Evolutionary conservation across 164 flowering plant species (phyloP).

Genomic region (Umbilicus rupestris): DNA sequence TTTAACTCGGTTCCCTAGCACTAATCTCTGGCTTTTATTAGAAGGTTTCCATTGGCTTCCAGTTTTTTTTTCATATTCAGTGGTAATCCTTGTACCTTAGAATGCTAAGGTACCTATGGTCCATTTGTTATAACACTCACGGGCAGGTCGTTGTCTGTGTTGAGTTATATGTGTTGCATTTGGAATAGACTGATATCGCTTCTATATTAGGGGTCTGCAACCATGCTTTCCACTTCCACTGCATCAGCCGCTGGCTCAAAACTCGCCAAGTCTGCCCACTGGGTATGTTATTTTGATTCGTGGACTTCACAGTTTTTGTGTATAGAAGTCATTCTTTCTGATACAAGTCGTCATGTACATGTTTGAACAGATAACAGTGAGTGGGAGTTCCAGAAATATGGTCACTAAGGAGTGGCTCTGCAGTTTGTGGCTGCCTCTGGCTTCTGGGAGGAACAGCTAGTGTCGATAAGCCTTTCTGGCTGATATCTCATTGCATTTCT

Average conservation of each 20-base stretch:
- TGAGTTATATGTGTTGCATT: neutral
- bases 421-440: conserved; percentile 1
- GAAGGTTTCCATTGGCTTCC: no score
- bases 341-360: neutral
- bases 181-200: neutral
- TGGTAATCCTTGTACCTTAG: no score
- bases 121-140: neutral
- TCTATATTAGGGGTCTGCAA: conserved; percentile 32
- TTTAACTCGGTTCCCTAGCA: no score
- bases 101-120: no score
- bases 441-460: no score
- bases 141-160: neutral
- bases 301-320: neutral
- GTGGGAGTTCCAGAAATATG: conserved; percentile 55
- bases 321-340: neutral
- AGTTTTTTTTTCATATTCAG: no score
- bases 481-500: no score
- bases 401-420: conserved; percentile 21
- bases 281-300: conserved; percentile 18
- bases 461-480: no score
- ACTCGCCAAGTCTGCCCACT: conserved; percentile 52
- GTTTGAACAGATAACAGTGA: conserved; percentile 40
- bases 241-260: conserved; percentile 50
- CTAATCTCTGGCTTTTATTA: no score
- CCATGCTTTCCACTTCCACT: conserved; percentile 46